Evolutionary conservation across 805 yeast genomes (phyloP), one percentile per base, ranked within the genome.

Genomic region (Pichia gijzeniarum): DNA sequence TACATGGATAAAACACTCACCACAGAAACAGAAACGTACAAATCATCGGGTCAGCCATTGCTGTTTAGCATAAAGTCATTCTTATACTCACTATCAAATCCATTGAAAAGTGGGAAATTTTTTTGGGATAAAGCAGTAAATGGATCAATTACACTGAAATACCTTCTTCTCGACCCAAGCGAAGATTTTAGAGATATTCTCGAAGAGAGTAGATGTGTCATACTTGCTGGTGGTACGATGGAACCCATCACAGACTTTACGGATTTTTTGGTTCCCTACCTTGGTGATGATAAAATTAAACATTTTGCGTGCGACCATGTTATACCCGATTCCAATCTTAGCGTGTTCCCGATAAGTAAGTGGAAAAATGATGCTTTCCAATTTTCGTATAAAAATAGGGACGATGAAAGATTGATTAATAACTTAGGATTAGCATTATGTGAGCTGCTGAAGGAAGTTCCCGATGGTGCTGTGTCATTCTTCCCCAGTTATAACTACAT

Each of bases 201-300:
- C 0, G 77, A 78, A 3, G 74, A 77, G 13, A 71, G 88, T 0
- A 72, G 72, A 51, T 82, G 90, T 60, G 83, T 90, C 0, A 68
- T 91, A 2, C 60, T 90, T 3, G 93, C 96, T 2, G 98, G 98
- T 31, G 98, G 98, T 13, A 90, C 98, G 0, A 87, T 89, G 96
- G 91, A 85, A 58, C 97, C 97, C 0, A 69, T 80, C 30, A 57
- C 70, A n/a, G 96, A 90, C 52, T 85, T 80, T 58, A 63, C 73
- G 5, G 68, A 77, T n/a, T 76, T 72, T 50, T 63, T 89, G 32
- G 77, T 86, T 41, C 95, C 95, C 0, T 72, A 76, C 36, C 45
- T 83, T 2, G 50, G 63, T 0, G 44, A 55, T 0, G 56, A 61
- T 0, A 53, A 72, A 36, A 71, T 85, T 8, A 63, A 69, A 21